phyloP scores from a whole-genome alignment of 2,329 filamentous ascomycete genomes.

The Cordyceps militaris region DNA sequence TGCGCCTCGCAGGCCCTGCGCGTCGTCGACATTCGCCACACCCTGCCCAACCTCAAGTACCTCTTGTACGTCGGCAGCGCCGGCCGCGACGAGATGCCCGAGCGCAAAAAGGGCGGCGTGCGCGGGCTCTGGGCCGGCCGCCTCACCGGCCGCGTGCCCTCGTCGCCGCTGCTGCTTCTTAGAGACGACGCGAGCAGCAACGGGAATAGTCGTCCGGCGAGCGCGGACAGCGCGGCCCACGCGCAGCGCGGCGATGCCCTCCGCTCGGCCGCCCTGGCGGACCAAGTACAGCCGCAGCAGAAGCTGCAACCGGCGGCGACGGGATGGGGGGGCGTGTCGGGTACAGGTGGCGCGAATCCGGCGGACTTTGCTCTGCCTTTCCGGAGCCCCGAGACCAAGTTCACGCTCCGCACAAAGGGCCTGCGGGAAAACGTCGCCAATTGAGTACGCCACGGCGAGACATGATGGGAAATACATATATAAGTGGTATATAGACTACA shows the following conservation, averaged over 20 bases:
- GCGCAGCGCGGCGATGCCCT: slow-evolving; percentile 37
- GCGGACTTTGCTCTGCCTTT: slow-evolving; percentile 37
- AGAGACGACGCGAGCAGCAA: slow-evolving; percentile 34
- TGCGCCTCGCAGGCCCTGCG: slow-evolving; percentile 62
- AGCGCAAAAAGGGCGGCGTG: slow-evolving; percentile 54
- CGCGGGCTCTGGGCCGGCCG: slow-evolving; percentile 49
- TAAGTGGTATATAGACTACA: neutral
- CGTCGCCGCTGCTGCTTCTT: slow-evolving; percentile 17
- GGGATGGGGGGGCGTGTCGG: slow-evolving; percentile 10
- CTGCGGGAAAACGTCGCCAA: slow-evolving; percentile 41
- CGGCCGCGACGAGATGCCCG: slow-evolving; percentile 57
- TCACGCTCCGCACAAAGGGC: slow-evolving; percentile 50
- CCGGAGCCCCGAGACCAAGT: slow-evolving; percentile 36
- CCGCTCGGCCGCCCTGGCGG: slow-evolving; percentile 27
- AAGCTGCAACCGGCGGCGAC: neutral
- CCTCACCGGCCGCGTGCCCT: slow-evolving; percentile 27
- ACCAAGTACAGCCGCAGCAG: slow-evolving; percentile 6
- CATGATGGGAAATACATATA: neutral
- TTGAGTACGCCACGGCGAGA: slow-evolving; percentile 3
- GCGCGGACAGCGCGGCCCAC: slow-evolving; percentile 35
- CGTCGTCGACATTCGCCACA: slow-evolving; percentile 85
- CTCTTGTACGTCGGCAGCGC: slow-evolving; percentile 83
- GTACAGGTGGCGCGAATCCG: slow-evolving; percentile 14
- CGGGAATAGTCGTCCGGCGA: slow-evolving; percentile 35
- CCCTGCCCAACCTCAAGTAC: slow-evolving; percentile 89